Evolutionary conservation across 495 filamentous ascomycete species (phyloP).

Genomic region (Penicillium cataractarum): DNA sequence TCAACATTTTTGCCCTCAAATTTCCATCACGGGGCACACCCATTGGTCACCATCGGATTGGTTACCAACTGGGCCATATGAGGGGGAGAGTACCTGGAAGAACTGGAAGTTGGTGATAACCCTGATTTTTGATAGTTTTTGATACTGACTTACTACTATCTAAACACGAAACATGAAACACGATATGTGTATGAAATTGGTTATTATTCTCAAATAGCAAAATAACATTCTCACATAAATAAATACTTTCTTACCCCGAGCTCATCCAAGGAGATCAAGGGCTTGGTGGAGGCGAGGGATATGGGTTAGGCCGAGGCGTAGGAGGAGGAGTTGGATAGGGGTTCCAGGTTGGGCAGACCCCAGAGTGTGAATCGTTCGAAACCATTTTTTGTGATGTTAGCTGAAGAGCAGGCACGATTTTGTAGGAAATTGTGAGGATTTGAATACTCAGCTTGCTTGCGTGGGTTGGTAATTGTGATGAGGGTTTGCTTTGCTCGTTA

Average conservation of each 20-base stretch:
- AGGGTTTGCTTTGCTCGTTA: not conserved
- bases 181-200: not conserved
- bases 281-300: not conserved
- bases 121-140: too few relatives aligned
- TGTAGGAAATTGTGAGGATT: not conserved
- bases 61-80: too few relatives aligned
- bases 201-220: not conserved
- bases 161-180: too few relatives aligned
- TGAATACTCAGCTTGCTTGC: not conserved
- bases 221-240: not conserved
- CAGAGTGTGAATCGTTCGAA: not conserved
- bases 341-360: not conserved
- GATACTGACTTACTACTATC: too few relatives aligned
- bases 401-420: not conserved
- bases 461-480: not conserved
- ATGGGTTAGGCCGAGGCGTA: constrained; percentile 1
- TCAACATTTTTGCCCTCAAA: too few relatives aligned
- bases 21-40: too few relatives aligned
- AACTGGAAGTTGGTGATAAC: too few relatives aligned
- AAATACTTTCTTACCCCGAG: not conserved
- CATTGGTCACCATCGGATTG: too few relatives aligned
- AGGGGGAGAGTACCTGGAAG: too few relatives aligned
- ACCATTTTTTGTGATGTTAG: not conserved
- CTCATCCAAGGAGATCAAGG: not conserved
- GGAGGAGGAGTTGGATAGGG: constrained; percentile 2